phyloP scores from a whole-genome alignment of 805 yeast genomes.

The Metschnikowia drakensbergensis region DNA sequence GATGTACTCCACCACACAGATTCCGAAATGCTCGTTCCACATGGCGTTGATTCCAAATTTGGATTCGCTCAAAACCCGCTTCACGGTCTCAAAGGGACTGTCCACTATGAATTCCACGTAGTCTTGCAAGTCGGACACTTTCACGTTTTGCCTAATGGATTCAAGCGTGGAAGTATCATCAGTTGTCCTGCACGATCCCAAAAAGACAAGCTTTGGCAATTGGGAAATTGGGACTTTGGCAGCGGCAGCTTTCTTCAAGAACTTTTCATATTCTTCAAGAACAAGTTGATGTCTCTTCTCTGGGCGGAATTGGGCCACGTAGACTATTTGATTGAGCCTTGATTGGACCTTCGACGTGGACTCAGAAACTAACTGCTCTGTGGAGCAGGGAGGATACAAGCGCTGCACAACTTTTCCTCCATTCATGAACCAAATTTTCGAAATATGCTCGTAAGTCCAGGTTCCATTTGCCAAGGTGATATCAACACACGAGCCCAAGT shows the following conservation, averaged over 20 bases:
- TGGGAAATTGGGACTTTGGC: conserved; percentile 16
- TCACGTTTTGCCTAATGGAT: conserved; percentile 40
- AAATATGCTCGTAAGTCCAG: conserved; percentile 85
- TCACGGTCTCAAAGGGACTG: conserved; percentile 64
- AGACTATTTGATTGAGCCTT: conserved; percentile 45
- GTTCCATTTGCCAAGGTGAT: conserved; percentile 76
- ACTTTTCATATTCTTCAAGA: conserved; percentile 58
- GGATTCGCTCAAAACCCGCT: conserved; percentile 49
- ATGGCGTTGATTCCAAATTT: conserved; percentile 86
- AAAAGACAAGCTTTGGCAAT: conserved; percentile 59
- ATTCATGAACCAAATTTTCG: conserved; percentile 55
- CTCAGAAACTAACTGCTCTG: conserved; percentile 41
- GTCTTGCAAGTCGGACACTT: conserved; percentile 25
- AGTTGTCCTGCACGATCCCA: conserved; percentile 79
- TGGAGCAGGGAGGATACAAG: conserved; percentile 88
- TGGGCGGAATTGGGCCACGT: conserved; percentile 90
- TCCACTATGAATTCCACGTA: conserved; percentile 62
- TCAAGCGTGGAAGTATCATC: conserved; percentile 61
- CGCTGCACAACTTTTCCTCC: conserved; percentile 34
- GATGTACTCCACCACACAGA: conserved; percentile 90
- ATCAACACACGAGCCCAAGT: conserved; percentile 63
- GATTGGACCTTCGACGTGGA: conserved; percentile 5
- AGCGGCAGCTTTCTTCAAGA: conserved; percentile 30
- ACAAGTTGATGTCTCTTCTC: conserved; percentile 86
- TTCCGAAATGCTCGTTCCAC: conserved; percentile 99